phyloP scores from a whole-genome alignment of 805 yeast species.

The Metschnikowia bowlesiae region DNA sequence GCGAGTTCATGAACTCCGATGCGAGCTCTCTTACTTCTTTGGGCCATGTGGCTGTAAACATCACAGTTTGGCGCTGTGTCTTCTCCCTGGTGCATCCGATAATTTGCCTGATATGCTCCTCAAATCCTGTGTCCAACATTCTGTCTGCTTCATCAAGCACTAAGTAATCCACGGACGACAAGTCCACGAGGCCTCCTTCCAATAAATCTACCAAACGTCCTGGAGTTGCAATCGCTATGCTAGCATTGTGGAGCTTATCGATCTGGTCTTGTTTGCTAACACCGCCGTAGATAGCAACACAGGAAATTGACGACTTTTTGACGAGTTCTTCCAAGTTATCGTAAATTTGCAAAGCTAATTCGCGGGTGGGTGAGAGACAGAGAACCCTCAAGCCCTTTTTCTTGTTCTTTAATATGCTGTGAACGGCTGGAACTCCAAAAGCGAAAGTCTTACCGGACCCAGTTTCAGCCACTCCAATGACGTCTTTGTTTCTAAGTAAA shows the following conservation, averaged over 20 bases:
- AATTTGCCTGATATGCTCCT: conserved; percentile 87
- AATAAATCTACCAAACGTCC: conserved; percentile 90
- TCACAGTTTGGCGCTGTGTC: conserved; percentile 74
- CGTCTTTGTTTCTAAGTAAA: conserved; percentile 71
- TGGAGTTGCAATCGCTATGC: conserved; percentile 95
- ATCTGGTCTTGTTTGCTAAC: conserved; percentile 94
- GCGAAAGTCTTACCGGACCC: conserved; percentile 98
- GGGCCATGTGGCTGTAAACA: conserved; percentile 99
- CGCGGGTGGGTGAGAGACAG: conserved; percentile 95
- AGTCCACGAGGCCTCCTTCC: conserved; percentile 78
- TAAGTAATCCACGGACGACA: conserved; percentile 65
- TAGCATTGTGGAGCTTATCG: conserved; percentile 56
- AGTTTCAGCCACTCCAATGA: conserved; percentile 96
- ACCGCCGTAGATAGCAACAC: conserved; percentile 94
- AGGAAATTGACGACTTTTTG: conserved; percentile 54
- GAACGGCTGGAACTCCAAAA: conserved; percentile 94
- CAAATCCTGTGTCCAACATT: conserved; percentile 97
- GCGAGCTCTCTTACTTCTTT: conserved; percentile 94
- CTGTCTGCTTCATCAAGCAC: conserved; percentile 98
- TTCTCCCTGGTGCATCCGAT: conserved; percentile 52
- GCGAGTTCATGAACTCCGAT: conserved; percentile 69
- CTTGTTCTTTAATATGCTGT: conserved; percentile 50
- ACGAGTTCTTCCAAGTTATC: conserved; percentile 74
- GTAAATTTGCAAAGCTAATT: conserved; percentile 88
- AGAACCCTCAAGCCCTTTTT: conserved; percentile 63